Evolutionary conservation across 352 stramenopile species (phyloP).

Genomic region (Globisporangium okanoganense): DNA sequence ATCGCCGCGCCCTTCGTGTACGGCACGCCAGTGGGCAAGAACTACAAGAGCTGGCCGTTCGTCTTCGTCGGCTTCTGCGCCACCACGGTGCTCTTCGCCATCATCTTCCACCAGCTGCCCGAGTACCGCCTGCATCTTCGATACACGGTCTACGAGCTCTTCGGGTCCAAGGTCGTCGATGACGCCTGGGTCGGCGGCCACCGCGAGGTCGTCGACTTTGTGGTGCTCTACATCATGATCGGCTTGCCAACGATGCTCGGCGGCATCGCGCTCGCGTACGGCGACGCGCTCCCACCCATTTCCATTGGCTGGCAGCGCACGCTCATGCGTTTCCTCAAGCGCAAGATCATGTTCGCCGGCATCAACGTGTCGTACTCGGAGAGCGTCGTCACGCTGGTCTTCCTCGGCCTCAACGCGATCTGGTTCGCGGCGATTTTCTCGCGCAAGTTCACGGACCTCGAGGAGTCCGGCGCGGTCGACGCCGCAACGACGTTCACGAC

Average conservation of each 20-base stretch:
- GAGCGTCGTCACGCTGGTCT: slow-evolving; percentile 60
- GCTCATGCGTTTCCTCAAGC: slow-evolving; percentile 77
- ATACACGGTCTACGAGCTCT: slow-evolving; percentile 59
- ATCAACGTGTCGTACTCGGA: slow-evolving; percentile 82
- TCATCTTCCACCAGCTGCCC: slow-evolving; percentile 71
- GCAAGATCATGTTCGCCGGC: slow-evolving; percentile 62
- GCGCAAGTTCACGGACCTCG: slow-evolving; percentile 50
- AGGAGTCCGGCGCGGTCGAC: slow-evolving; percentile 45
- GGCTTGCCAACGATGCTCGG: slow-evolving; percentile 73
- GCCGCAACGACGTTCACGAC: slow-evolving; percentile 37
- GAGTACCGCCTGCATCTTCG: slow-evolving; percentile 66
- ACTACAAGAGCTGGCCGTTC: slow-evolving; percentile 82
- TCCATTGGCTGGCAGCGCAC: slow-evolving; percentile 66
- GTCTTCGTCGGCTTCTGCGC: slow-evolving; percentile 47
- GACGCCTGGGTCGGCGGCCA: slow-evolving; percentile 65
- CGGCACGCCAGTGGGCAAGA: slow-evolving; percentile 71
- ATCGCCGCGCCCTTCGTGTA: slow-evolving; percentile 71
- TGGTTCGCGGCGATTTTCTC: slow-evolving; percentile 82
- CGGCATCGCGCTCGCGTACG: slow-evolving; percentile 55
- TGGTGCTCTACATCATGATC: slow-evolving; percentile 68
- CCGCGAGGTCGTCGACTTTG: slow-evolving; percentile 71
- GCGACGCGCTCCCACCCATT: slow-evolving; percentile 65
- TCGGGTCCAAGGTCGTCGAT: slow-evolving; percentile 46
- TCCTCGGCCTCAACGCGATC: slow-evolving; percentile 72
- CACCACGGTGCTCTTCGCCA: slow-evolving; percentile 46